These are phyloP conservation scores for Solanum tacnaense DNA, from an alignment of 257 asterid genomes.

Conservation along the genomic window DNA sequence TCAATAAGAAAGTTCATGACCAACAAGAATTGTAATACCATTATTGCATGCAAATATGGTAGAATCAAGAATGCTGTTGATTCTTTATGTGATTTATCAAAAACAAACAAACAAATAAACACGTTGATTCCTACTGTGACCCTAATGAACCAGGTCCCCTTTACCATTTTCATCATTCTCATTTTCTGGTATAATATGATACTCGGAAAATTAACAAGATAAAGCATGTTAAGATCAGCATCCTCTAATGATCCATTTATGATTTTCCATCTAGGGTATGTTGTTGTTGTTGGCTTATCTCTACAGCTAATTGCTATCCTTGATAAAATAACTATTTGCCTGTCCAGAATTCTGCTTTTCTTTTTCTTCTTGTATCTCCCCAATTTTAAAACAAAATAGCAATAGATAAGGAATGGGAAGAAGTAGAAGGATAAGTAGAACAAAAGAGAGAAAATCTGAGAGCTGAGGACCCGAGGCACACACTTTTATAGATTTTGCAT, in stretches of 20 bases:
- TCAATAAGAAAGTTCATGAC: background rate
- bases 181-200: background rate
- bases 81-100: background rate
- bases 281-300: background rate
- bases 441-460: background rate
- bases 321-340: background rate
- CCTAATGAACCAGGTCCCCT: background rate
- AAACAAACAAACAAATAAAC: background rate
- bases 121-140: background rate
- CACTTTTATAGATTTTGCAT: background rate
- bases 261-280: background rate
- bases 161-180: background rate
- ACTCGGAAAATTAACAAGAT: background rate
- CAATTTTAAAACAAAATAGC: background rate
- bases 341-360: background rate
- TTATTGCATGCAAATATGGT: background rate
- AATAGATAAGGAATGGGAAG: background rate
- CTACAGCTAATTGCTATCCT: background rate
- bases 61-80: background rate
- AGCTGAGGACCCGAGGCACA: background rate
- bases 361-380: background rate
- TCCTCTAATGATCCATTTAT: background rate
- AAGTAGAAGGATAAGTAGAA: background rate
- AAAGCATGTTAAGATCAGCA: background rate
- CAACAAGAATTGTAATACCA: background rate